These are phyloP conservation scores for Hanseniaspora sp. DNA, from an alignment of 1,139 yeast species.

Conservation along the genomic window DNA sequence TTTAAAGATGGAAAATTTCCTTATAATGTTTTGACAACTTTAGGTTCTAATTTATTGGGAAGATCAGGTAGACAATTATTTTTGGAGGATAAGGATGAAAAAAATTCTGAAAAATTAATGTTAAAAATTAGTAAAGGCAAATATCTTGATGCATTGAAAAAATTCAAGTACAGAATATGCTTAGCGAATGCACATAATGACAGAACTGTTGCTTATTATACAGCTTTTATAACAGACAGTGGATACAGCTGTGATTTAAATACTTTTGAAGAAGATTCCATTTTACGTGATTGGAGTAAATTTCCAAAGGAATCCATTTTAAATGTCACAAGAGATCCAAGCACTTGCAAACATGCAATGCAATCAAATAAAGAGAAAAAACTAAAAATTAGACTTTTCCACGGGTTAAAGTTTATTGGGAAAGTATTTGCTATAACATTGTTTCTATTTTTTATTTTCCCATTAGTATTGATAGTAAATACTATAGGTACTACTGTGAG, in stretches of 20 bases:
- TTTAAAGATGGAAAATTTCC: conserved; percentile 30
- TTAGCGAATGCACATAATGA: conserved; percentile 74
- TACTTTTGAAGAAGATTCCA: conserved; percentile 2
- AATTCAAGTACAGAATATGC: conserved; percentile 46
- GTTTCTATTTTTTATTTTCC: conserved; percentile 17
- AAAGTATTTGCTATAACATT: neutral
- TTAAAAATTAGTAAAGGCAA: conserved; percentile 41
- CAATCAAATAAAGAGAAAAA: neutral
- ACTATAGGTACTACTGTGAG: conserved; percentile 27
- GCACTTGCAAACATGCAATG: neutral
- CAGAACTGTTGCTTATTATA: conserved; percentile 48
- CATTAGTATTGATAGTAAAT: conserved; percentile 25
- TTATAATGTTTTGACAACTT: conserved; percentile 35
- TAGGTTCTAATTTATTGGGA: conserved; percentile 60
- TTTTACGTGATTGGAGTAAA: neutral
- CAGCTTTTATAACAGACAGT: conserved; percentile 37
- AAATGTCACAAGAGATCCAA: conserved; percentile 6
- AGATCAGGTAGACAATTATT: conserved; percentile 67
- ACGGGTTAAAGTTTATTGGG: neutral
- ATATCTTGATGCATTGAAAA: conserved; percentile 45
- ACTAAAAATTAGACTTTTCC: neutral
- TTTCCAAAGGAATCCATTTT: conserved; percentile 8
- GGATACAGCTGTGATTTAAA: conserved; percentile 1
- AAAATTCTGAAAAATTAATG: conserved; percentile 28
- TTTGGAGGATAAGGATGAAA: conserved; percentile 35